A percentile compares a stretch with the other conserved stretches of the same genome.
Conservation (phyloP, 2,329 filamentous ascomycete genomes). For the Blastomyces gilchristii region DNA sequence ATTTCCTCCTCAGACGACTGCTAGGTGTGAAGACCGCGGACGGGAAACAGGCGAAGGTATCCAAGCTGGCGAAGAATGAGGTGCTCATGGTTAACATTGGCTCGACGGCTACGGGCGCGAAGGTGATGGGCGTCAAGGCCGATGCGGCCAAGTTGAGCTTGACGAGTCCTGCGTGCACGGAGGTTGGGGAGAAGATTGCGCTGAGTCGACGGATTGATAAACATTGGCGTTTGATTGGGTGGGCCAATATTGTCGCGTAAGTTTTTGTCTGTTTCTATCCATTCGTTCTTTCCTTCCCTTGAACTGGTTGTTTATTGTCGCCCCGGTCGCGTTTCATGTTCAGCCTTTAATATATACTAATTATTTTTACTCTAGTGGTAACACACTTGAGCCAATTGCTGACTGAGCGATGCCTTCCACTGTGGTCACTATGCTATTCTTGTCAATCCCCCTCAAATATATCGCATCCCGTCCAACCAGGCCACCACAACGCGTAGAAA, state of each 20-base stretch:
- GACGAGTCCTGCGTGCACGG: conserved; percentile 90
- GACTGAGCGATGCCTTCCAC: conserved; percentile 24
- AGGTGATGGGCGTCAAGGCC: conserved; percentile 93
- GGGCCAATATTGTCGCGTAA: conserved; percentile 64
- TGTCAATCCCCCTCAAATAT: background rate
- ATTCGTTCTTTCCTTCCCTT: background rate
- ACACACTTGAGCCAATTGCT: conserved; percentile 37
- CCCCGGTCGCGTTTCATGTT: background rate
- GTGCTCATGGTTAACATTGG: conserved; percentile 99
- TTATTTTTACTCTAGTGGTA: conserved; percentile 27
- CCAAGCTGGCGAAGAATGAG: conserved; percentile 96
- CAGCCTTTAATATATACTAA: conserved; percentile 1
- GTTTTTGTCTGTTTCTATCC: conserved; percentile 18
- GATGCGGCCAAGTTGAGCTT: conserved; percentile 92
- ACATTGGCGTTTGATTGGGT: conserved; percentile 93
- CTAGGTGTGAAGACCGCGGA: conserved; percentile 96
- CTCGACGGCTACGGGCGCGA: conserved; percentile 91
- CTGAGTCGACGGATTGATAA: conserved; percentile 95
- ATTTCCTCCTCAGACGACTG: conserved; percentile 89
- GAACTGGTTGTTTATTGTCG: background rate
- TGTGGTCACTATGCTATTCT: background rate
- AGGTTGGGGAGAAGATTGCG: conserved; percentile 96
- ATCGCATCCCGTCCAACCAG: background rate
- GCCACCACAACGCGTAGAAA: background rate
- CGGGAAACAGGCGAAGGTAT: conserved; percentile 98